A percentile compares a stretch with the other conserved stretches of the same genome.
phyloP scores from a whole-genome alignment of 805 yeast species.

The Candida arabinofermentans region DNA sequence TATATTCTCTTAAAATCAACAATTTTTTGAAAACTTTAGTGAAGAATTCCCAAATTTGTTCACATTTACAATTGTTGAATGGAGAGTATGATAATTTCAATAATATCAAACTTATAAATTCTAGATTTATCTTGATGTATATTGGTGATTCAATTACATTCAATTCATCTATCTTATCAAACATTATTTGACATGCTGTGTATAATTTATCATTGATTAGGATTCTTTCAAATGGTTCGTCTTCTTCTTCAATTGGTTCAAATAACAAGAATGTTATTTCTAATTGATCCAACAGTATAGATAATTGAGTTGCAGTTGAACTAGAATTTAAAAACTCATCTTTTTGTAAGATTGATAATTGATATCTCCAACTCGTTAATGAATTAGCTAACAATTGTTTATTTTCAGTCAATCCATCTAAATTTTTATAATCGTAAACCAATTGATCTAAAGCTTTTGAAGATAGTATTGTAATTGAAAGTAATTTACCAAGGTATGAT shows the following conservation, averaged over 20 bases:
- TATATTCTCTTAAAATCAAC: conserved; percentile 6
- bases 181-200: conserved; percentile 5
- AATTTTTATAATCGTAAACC: conserved; percentile 15
- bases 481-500: conserved; percentile 16
- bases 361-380: conserved; percentile 22
- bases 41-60: conserved; percentile 4
- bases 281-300: conserved; percentile 10
- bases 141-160: conserved; percentile 18
- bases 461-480: conserved; percentile 17
- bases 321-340: not conserved
- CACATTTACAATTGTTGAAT: conserved; percentile 1
- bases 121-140: conserved; percentile 19
- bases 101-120: conserved; percentile 14
- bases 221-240: conserved; percentile 4
- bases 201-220: conserved; percentile 8
- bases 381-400: conserved; percentile 18
- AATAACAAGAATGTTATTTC: conserved; percentile 19
- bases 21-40: conserved; percentile 8
- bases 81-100: conserved; percentile 14
- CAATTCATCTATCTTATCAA: conserved; percentile 4
- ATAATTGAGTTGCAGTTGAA: conserved; percentile 1
- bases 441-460: conserved; percentile 21
- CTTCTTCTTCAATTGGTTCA: conserved; percentile 12
- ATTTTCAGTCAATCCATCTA: conserved; percentile 11
- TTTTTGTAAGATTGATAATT: conserved; percentile 9